phyloP scores from a whole-genome alignment of 257 asterid genomes.

The Marsdenia floribunda region DNA sequence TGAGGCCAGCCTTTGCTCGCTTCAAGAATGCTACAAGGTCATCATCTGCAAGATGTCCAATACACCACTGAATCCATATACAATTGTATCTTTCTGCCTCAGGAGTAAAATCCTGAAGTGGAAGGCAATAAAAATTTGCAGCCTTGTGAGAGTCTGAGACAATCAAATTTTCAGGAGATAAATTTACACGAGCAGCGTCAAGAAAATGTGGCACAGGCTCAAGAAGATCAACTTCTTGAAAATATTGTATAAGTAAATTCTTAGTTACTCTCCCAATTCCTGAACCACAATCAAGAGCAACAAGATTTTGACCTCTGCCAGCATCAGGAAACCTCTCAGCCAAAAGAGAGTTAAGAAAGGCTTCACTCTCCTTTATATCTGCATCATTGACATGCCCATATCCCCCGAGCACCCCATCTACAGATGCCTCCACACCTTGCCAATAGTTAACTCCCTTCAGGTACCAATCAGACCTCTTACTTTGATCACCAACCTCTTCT shows the following conservation, averaged over 20 bases:
- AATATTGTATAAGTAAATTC: slow-evolving; percentile 79
- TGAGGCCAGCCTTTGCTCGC: slow-evolving; percentile 92
- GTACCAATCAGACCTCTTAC: slow-evolving; percentile 78
- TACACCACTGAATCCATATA: slow-evolving; percentile 99
- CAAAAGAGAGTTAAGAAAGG: slow-evolving; percentile 59
- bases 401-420: slow-evolving; percentile 93
- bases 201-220: slow-evolving; percentile 94
- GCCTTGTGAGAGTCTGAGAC: slow-evolving; percentile 63
- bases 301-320: slow-evolving; percentile 52
- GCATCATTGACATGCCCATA: slow-evolving; percentile 72
- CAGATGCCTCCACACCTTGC: slow-evolving; percentile 95
- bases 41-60: slow-evolving; percentile 95
- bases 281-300: slow-evolving; percentile 95
- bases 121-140: slow-evolving; percentile 69
- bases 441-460: slow-evolving; percentile 73
- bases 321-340: slow-evolving; percentile 60
- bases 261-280: slow-evolving; percentile 89
- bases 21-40: slow-evolving; percentile 78
- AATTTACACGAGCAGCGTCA: slow-evolving; percentile 72
- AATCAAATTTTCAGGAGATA: slow-evolving; percentile 63
- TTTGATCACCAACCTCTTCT: slow-evolving; percentile 72
- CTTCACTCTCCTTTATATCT: slow-evolving; percentile 73
- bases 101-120: slow-evolving; percentile 95
- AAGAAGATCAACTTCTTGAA: slow-evolving; percentile 92
- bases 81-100: slow-evolving; percentile 73